These are phyloP conservation scores for Quercus aquifolioides DNA, from an alignment of 306 rosid genomes.

Conservation along the genomic window DNA sequence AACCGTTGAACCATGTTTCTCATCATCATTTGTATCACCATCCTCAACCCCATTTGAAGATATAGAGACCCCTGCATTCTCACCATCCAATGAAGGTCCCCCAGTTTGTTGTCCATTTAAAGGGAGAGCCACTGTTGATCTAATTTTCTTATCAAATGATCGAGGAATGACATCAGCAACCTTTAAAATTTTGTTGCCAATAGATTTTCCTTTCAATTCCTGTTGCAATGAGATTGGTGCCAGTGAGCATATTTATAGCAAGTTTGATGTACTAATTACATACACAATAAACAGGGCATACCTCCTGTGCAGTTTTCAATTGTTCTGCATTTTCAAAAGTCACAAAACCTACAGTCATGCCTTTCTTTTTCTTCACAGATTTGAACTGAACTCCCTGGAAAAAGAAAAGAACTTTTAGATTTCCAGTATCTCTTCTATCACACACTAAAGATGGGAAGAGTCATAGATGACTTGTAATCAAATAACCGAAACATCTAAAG, in stretches of 20 bases:
- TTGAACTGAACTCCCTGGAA: conserved; percentile 59
- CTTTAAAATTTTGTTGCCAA: conserved; percentile 62
- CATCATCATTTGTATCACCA: conserved; percentile 36
- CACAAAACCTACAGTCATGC: conserved; percentile 73
- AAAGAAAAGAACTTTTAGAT: background rate
- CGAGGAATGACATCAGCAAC: conserved; percentile 74
- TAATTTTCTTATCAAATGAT: conserved; percentile 60
- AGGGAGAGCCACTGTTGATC: conserved; percentile 24
- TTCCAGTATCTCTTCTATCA: background rate
- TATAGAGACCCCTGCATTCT: conserved; percentile 22
- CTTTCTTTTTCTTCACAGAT: conserved; percentile 82
- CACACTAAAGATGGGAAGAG: background rate
- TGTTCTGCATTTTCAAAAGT: conserved; percentile 71
- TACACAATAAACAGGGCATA: conserved; percentile 28
- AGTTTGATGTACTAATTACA: conserved; percentile 10
- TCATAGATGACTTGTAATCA: background rate
- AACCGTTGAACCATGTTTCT: conserved; percentile 12
- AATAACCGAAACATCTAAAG: background rate
- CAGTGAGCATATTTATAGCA: conserved; percentile 3
- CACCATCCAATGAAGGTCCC: conserved; percentile 20
- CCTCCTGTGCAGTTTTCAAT: conserved; percentile 55
- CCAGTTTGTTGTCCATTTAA: conserved; percentile 2
- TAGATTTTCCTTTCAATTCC: conserved; percentile 63
- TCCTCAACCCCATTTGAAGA: conserved; percentile 36
- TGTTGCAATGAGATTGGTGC: conserved; percentile 25